Evolutionary conservation across 1,139 yeast species (phyloP).

Genomic region (Fermentozyma sake): DNA sequence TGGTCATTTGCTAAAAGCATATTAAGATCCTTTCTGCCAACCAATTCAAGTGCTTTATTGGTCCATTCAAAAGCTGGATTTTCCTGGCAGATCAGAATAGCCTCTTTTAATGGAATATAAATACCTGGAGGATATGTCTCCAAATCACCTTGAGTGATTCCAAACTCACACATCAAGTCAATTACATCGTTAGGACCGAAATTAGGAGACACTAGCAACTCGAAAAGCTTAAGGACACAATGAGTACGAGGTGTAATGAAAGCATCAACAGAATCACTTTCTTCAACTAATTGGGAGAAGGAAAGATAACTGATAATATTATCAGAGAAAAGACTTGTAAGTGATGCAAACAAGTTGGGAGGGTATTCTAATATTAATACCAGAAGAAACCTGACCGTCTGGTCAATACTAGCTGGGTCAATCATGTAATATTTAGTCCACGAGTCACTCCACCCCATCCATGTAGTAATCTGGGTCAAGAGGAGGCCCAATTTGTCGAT

Average conservation of each 20-base stretch:
- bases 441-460: conserved; percentile 72
- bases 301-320: conserved; percentile 53
- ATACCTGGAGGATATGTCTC: conserved; percentile 77
- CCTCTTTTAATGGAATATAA: conserved; percentile 59
- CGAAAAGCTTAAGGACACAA: conserved; percentile 55
- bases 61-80: conserved; percentile 50
- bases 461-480: conserved; percentile 55
- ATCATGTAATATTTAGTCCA: conserved; percentile 62
- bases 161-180: conserved; percentile 53
- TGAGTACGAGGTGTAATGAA: conserved; percentile 62
- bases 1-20: conserved; percentile 18
- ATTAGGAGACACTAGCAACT: conserved; percentile 52
- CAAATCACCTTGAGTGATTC: conserved; percentile 47
- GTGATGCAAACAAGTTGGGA: conserved; percentile 52
- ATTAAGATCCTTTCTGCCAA: conserved; percentile 65
- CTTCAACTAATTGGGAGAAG: conserved; percentile 65
- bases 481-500: conserved; percentile 45
- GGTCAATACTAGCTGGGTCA: conserved; percentile 19
- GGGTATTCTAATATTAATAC: conserved; percentile 45
- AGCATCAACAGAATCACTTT: conserved; percentile 57
- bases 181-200: conserved; percentile 52
- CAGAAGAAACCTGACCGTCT: conserved; percentile 30
- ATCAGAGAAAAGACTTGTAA: conserved; percentile 46
- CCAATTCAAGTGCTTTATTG: conserved; percentile 48
- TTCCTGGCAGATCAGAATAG: conserved; percentile 54